Percentiles rank a stretch among this genome's conserved stretches.
Conservation (phyloP, 495 filamentous ascomycete genomes). For the Tuber microsphaerosporum region DNA sequence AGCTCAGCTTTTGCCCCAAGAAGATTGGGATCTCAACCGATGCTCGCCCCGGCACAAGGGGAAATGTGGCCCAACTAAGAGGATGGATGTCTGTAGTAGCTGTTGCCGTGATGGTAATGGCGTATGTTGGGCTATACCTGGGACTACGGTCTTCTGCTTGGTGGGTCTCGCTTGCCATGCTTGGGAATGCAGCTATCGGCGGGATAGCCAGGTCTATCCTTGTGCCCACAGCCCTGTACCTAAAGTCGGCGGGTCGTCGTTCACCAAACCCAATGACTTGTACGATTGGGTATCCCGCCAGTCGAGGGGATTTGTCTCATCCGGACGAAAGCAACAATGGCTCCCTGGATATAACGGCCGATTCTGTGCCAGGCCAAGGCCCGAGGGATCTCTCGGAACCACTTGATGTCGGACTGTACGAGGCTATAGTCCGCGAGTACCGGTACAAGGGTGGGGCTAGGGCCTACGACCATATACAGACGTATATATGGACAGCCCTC, state of each 20-base stretch:
- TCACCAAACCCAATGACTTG: constrained; percentile 10
- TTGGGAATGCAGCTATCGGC: constrained; percentile 5
- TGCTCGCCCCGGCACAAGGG: neutral
- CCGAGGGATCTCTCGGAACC: neutral
- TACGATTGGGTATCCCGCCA: neutral
- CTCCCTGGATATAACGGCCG: neutral
- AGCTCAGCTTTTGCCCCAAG: constrained; percentile 4
- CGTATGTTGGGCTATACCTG: constrained; percentile 21
- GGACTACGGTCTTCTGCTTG: constrained; percentile 19
- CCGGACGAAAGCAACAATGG: neutral
- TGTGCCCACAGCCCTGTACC: constrained; percentile 1
- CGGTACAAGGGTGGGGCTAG: constrained; percentile 6
- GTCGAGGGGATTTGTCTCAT: neutral
- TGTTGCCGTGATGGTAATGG: constrained; percentile 16
- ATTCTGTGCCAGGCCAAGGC: neutral
- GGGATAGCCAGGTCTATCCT: constrained; percentile 12
- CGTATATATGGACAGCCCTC: constrained; percentile 1
- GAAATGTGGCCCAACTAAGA: neutral
- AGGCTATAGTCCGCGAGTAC: neutral
- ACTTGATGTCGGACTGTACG: neutral
- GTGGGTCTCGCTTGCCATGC: constrained; percentile 23
- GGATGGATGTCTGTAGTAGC: neutral
- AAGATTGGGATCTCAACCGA: constrained; percentile 7
- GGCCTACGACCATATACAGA: neutral
- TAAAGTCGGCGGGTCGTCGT: neutral